Evolutionary conservation across 2,329 filamentous ascomycete species (phyloP), one percentile per base, ranked within the genome.

Genomic region (Alternaria angustiovoidea): DNA sequence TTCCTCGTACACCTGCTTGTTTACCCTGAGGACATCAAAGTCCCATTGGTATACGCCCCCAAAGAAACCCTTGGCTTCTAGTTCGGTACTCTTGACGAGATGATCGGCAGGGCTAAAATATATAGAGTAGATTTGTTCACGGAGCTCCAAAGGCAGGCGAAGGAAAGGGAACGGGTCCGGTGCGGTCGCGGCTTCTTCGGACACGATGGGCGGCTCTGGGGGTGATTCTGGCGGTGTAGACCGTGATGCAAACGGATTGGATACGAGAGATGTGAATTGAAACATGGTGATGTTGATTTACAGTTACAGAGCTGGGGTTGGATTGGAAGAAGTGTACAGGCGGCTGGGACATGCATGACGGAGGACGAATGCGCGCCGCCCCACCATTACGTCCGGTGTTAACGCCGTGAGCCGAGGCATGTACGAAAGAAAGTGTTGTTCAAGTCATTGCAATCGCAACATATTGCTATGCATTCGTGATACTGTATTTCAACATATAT

Each of bases 1-100:
- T 66, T 86, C 84, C 55, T 73, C 63, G 61, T 82, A 80, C 49
- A 86, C 73, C 63, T 83, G 82, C 9, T 77, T 79, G 64, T 78
- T 82, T 16, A 81, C 69, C 8, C 65, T 72, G 62, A 80, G 79
- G n/a, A 86, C 74, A 9, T 76, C 73, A 7, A 77, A 62, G 24
- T 77, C 71, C 57, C 76, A 78, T 7, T 51, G 30, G 49, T 79
- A 79, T 11, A 70, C 46, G 5, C 69, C 68, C 4, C 68, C 69
- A 28, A 48, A 69, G 54, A 64, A 67, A 4, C 69, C 69, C 38
- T 65, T 55, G 5, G 46, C 51, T 56, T 66, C 63, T 28, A 64
- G 59, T 26, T 36, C 51, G 1, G 38, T 1, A 51, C 32, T 64
- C 18, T 54, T 57, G 7, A 53, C 39, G 0, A 74, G 64, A 0